Evolutionary conservation across 768 basidiomycete species (phyloP).

Genomic region (Mycena belliarum): DNA sequence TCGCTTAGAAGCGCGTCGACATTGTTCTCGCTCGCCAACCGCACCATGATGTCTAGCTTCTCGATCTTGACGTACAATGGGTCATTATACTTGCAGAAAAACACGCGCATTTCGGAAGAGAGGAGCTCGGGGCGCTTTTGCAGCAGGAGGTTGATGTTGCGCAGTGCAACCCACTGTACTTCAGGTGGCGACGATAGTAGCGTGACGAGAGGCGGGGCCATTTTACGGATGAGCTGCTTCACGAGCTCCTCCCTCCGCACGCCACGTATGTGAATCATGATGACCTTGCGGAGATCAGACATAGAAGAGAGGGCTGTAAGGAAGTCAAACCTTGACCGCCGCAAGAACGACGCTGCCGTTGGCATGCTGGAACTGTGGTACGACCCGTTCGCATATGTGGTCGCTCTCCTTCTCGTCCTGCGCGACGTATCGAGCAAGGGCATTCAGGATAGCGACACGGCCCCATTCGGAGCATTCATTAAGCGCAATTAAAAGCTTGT

Average conservation of each 20-base stretch:
- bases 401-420: constrained; percentile 94
- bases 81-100: constrained; percentile 99
- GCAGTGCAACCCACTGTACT: constrained; percentile 96
- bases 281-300: constrained; percentile 56
- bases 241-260: constrained; percentile 82
- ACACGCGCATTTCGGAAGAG: constrained; percentile 95
- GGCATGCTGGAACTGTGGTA: constrained; percentile 97
- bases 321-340: constrained; percentile 75
- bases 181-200: constrained; percentile 95
- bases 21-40: constrained; percentile 65
- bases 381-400: constrained; percentile 97
- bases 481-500: constrained; percentile 89
- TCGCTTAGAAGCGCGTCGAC: constrained; percentile 95
- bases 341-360: constrained; percentile 97
- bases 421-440: constrained; percentile 80
- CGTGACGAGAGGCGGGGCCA: constrained; percentile 96
- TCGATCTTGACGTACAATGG: constrained; percentile 98
- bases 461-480: constrained; percentile 99
- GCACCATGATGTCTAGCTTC: constrained; percentile 92
- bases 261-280: constrained; percentile 94
- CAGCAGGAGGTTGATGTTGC: constrained; percentile 95
- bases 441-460: constrained; percentile 88
- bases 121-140: constrained; percentile 92
- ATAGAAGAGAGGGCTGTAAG: neutral
- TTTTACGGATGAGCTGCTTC: constrained; percentile 87